Evolutionary conservation across 2,329 filamentous ascomycete species (phyloP).

Genomic region (Ceratocystis cubensis): DNA sequence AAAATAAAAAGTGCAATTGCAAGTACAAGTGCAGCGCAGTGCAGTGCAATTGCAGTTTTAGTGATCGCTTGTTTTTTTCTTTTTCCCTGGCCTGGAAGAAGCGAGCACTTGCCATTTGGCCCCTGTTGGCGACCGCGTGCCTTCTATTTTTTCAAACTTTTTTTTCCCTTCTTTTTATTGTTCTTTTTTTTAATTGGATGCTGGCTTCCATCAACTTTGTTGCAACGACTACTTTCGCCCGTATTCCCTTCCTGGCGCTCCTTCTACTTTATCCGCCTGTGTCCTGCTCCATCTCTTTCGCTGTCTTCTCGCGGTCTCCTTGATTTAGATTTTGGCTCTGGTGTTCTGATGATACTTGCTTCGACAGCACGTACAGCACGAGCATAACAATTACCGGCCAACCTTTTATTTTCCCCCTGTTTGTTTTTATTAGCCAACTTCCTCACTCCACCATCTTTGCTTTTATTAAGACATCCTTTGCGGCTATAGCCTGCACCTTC

Average conservation of each 20-base stretch:
- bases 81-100: background rate
- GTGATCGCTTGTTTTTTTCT: background rate
- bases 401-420: background rate
- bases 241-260: constrained; percentile 6
- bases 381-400: background rate
- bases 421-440: background rate
- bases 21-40: too few species aligned
- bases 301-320: too few species aligned
- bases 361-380: too few species aligned
- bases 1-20: too few species aligned
- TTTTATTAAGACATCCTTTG: background rate
- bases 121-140: background rate
- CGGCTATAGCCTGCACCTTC: background rate
- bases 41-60: background rate
- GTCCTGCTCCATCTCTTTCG: too few species aligned
- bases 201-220: constrained; percentile 2
- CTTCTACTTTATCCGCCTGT: background rate
- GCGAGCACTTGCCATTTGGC: background rate
- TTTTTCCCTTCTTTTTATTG: background rate
- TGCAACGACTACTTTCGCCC: constrained; percentile 14
- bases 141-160: background rate
- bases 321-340: background rate
- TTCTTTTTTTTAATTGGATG: constrained; percentile 9
- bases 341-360: background rate
- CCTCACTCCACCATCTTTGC: background rate